A percentile compares a stretch with the other conserved stretches of the same genome.
phyloP scores from a whole-genome alignment of 2,329 filamentous ascomycete species.

The Paecilomyces variotii region DNA sequence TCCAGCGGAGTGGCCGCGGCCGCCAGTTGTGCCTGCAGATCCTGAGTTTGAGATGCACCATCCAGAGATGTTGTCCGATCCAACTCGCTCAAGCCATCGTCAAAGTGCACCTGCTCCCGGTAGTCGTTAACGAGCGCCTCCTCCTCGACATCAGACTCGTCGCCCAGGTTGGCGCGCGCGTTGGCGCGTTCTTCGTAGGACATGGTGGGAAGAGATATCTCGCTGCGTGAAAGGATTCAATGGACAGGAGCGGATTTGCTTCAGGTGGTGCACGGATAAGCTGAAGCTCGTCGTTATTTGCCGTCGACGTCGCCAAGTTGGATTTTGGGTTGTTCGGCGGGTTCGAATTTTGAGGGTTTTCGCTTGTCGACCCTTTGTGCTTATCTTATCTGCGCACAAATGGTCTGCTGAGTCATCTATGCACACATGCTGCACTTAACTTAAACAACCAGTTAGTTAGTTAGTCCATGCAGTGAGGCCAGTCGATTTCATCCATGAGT shows the following conservation, averaged over 20 bases:
- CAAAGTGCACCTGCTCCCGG: constrained; percentile 90
- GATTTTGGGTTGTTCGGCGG: constrained; percentile 25
- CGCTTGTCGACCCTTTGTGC: constrained; percentile 34
- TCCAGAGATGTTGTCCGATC: constrained; percentile 64
- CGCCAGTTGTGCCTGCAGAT: constrained; percentile 84
- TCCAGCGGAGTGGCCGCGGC: constrained; percentile 92
- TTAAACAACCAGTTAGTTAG: no score
- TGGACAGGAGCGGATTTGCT: neutral
- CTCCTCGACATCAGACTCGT: constrained; percentile 93
- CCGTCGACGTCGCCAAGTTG: constrained; percentile 25
- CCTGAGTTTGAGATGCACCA: constrained; percentile 69
- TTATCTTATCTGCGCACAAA: constrained; percentile 37
- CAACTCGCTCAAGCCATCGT: constrained; percentile 74
- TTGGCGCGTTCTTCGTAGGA: constrained; percentile 38
- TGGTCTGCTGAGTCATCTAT: constrained; percentile 24
- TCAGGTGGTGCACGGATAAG: constrained; percentile 8
- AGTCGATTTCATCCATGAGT: neutral
- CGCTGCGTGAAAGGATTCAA: constrained; percentile 3
- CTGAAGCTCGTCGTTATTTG: constrained; percentile 16
- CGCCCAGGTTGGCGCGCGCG: constrained; percentile 44
- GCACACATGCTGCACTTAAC: constrained; percentile 1
- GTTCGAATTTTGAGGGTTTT: constrained; percentile 40
- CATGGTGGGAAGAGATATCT: constrained; percentile 27
- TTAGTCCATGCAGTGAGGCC: no score
- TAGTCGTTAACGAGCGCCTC: constrained; percentile 94